Conservation (phyloP, 2,329 filamentous ascomycete species). For the Fusarium odoratissimum region DNA sequence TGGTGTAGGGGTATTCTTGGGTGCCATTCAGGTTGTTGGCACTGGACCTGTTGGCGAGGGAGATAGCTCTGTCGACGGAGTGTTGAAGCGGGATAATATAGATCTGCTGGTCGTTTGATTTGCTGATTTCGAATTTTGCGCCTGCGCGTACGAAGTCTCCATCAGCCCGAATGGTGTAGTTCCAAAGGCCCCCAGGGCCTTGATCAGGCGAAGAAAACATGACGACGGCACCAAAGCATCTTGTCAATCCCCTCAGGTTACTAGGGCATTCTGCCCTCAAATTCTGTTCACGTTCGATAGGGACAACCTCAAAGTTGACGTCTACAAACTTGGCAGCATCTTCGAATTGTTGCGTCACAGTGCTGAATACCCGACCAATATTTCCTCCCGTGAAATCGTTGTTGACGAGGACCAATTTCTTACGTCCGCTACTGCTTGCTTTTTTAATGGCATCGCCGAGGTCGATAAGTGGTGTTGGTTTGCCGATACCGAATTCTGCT, state of each 20-base stretch:
- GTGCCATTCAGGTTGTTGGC: constrained; percentile 51
- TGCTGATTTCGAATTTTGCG: constrained; percentile 70
- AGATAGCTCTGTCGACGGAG: constrained; percentile 80
- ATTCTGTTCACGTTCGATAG: constrained; percentile 65
- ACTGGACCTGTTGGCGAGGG: constrained; percentile 59
- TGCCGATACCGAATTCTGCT: constrained; percentile 78
- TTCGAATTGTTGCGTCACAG: constrained; percentile 68
- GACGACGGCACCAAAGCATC: constrained; percentile 78
- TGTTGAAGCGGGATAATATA: constrained; percentile 84
- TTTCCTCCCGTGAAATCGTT: constrained; percentile 75
- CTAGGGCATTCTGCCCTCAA: constrained; percentile 73
- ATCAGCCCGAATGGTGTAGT: constrained; percentile 86
- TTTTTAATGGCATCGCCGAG: constrained; percentile 71
- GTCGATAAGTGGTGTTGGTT: constrained; percentile 68
- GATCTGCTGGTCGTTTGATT: constrained; percentile 79
- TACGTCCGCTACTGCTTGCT: constrained; percentile 66
- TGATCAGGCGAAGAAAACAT: constrained; percentile 82
- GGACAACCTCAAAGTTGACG: constrained; percentile 65
- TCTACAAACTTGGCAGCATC: constrained; percentile 64
- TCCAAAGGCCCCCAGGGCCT: constrained; percentile 77
- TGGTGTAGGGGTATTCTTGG: constrained; percentile 82
- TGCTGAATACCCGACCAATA: constrained; percentile 77
- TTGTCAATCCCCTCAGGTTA: constrained; percentile 73
- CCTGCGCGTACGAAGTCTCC: constrained; percentile 70
- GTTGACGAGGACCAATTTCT: constrained; percentile 83